phyloP scores from a whole-genome alignment of 2,329 filamentous ascomycete species.

The Pyrenochaeta sp. region DNA sequence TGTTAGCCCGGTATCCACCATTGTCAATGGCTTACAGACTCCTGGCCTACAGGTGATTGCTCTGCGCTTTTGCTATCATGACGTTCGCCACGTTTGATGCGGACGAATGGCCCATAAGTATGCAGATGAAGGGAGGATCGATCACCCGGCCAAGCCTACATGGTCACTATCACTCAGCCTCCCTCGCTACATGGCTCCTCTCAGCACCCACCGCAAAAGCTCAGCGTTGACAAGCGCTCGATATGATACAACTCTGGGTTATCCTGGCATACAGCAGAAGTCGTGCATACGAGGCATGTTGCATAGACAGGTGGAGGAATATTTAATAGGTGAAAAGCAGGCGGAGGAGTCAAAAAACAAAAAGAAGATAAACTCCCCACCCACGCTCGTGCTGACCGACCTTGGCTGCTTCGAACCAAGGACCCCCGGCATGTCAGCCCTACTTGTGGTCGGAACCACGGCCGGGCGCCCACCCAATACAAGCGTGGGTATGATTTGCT shows the following conservation, averaged over 20 bases:
- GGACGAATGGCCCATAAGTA: too few relatives aligned
- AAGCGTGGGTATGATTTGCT: not conserved
- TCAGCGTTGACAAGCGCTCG: not conserved
- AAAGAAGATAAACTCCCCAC: not conserved
- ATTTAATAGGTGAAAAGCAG: not conserved
- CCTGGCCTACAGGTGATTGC: not conserved
- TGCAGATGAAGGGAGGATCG: not conserved
- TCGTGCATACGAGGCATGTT: not conserved
- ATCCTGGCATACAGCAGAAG: not conserved
- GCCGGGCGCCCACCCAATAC: not conserved
- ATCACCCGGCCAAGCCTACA: not conserved
- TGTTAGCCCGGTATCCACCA: not conserved
- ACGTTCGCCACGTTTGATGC: not conserved
- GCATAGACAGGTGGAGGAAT: too few relatives aligned
- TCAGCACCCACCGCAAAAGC: not conserved
- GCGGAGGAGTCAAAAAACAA: not conserved
- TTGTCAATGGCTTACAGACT: not conserved
- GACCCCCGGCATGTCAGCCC: not conserved
- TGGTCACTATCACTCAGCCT: not conserved
- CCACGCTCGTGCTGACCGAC: not conserved
- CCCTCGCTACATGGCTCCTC: not conserved
- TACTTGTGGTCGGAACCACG: not conserved
- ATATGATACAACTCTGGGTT: not conserved
- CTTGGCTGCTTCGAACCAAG: not conserved
- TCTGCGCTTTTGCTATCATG: not conserved